These are phyloP conservation scores for Pilatotrama ljubarskyi DNA, from an alignment of 768 basidiomycete genomes.

Conservation along the genomic window DNA sequence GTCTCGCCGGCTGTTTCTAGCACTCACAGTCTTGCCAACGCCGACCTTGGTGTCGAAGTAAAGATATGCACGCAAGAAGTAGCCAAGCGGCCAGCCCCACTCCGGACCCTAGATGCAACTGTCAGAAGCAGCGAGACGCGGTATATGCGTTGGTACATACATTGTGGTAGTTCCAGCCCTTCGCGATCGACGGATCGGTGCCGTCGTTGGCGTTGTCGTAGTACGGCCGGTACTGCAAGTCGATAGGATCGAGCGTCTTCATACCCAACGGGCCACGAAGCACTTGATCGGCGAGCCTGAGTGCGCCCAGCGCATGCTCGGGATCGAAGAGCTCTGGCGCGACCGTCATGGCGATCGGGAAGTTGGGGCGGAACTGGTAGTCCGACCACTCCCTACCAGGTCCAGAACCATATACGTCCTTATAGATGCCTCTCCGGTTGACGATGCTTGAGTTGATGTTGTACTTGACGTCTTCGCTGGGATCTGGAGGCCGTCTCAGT, in stretches of 20 bases:
- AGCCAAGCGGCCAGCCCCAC: constrained; percentile 95
- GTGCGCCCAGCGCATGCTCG: constrained; percentile 73
- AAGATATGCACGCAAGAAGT: constrained; percentile 92
- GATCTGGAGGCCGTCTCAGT: constrained; percentile 46
- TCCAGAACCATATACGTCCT: constrained; percentile 94
- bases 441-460: constrained; percentile 67
- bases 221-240: constrained; percentile 84
- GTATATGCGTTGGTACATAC: constrained; percentile 40
- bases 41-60: constrained; percentile 79
- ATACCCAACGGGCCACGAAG: constrained; percentile 91
- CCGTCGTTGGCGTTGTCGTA: constrained; percentile 97
- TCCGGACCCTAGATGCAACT: constrained; percentile 67
- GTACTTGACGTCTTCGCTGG: constrained; percentile 69
- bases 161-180: constrained; percentile 94
- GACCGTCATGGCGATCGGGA: constrained; percentile 94
- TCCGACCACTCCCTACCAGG: constrained; percentile 91
- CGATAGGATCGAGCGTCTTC: constrained; percentile 90
- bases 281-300: constrained; percentile 77
- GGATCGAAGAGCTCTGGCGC: constrained; percentile 93
- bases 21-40: constrained; percentile 63
- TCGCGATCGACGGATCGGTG: constrained; percentile 78
- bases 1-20: not conserved
- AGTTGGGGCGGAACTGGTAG: constrained; percentile 93
- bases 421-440: constrained; percentile 94
- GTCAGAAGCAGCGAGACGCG: not conserved